Base-by-base conservation (phyloP, 2,329 filamentous ascomycete genomes). In the Aspergillus versicolor region DNA sequence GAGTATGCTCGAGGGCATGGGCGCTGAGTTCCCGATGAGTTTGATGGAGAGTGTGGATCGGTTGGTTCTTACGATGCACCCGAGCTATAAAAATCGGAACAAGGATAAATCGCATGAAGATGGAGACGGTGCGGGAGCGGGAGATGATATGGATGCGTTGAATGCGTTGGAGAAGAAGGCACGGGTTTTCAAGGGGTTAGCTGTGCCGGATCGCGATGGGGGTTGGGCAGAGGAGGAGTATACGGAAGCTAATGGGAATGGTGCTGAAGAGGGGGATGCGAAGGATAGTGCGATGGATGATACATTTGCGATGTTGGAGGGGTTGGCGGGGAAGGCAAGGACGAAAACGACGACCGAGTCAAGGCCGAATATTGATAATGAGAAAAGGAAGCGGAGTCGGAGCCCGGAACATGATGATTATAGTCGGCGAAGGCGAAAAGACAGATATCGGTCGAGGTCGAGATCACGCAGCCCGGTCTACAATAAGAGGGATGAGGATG, bases 21-120 rank as follows among this genome's bases (percentile, higher is more conserved):
- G 89, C 54, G 90, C 88, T 61, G 92, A 88, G 43, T 95, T 97
- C 63, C 91, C 92, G 0, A 83, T 86, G 54, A 96, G 90, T 77
- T 79, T 99, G 66, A 83, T 96, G 55, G 91, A 96, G 72, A 97
- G 91, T 72, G 86, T 99, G 66, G 92, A 97, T 72, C 89, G 93
- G 7, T 77, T 97, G 37, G 88, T 97, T 30, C 79, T 88, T 62
- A 91, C 91, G 3, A 88, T 99, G 84, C 94, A 99, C 67, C 94
- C 95, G 1, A 90, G 90, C 66, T 89, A 93, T 76, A 96, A 92
- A 74, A 49, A 34, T n/a, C 22, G 37, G 22, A 54, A 53, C 22
- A 32, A 45, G 30, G 32, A 46, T 79, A 79, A 45, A 81, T 84
- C 63, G 69, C 72, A 59, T 53, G 57, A 40, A 59, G 62, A 54